phyloP scores from a whole-genome alignment of 148 eudicot genomes.

The Gaultheria prostrata region DNA sequence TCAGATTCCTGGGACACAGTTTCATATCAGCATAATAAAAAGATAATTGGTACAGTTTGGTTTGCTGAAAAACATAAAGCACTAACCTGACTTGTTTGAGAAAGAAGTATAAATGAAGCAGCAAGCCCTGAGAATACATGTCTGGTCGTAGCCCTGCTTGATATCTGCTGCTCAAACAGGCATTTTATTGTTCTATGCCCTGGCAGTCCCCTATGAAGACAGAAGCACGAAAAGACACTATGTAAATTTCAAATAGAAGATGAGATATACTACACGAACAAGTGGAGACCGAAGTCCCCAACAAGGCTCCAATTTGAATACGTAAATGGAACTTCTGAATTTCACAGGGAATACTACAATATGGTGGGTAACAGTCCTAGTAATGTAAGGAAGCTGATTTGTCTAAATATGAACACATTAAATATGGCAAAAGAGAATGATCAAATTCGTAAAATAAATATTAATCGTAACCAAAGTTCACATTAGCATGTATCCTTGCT shows the following conservation, averaged over 20 bases:
- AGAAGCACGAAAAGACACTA: not conserved
- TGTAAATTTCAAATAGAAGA: not conserved
- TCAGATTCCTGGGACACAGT: not conserved
- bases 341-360: not conserved
- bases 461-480: not conserved
- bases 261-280: not conserved
- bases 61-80: slow-evolving; percentile 2
- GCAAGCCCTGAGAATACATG: slow-evolving; percentile 66
- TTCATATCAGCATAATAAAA: not conserved
- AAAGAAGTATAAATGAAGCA: slow-evolving; percentile 59
- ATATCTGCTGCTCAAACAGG: slow-evolving; percentile 34
- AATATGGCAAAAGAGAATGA: not conserved
- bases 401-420: not conserved
- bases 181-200: slow-evolving; percentile 35
- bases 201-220: slow-evolving; percentile 34
- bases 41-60: not conserved
- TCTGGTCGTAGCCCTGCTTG: slow-evolving; percentile 39
- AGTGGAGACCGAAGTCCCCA: not conserved
- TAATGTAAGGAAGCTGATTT: not conserved
- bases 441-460: not conserved
- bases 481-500: not conserved
- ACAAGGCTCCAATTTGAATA: not conserved
- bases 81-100: slow-evolving; percentile 73
- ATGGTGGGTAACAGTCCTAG: not conserved
- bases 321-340: slow-evolving; percentile 6